Evolutionary conservation across 2,329 filamentous ascomycete species (phyloP).

Genomic region (Talaromyces sp.): DNA sequence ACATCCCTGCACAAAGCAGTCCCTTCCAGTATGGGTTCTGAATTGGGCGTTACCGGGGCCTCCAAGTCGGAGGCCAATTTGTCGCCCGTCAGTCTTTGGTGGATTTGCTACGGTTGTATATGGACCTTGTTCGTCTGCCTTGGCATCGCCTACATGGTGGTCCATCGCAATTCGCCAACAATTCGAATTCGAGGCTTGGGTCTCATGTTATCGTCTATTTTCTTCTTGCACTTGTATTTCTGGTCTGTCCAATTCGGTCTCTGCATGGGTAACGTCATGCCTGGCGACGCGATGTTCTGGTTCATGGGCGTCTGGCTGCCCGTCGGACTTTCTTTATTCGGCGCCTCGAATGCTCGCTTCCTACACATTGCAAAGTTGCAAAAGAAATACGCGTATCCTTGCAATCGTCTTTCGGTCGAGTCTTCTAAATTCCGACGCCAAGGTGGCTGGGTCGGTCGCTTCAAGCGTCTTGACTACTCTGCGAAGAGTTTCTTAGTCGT

Average conservation of each 20-base stretch:
- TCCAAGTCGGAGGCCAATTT: constrained; percentile 26
- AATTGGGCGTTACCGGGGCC: constrained; percentile 31
- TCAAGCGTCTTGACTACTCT: constrained; percentile 27
- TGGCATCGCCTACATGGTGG: constrained; percentile 36
- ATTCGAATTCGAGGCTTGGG: constrained; percentile 44
- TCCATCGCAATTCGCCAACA: constrained; percentile 36
- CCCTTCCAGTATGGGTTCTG: constrained; percentile 30
- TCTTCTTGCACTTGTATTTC: constrained; percentile 44
- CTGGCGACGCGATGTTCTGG: constrained; percentile 64
- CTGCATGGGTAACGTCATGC: constrained; percentile 41
- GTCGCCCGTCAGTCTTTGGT: constrained; percentile 32
- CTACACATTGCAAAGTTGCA: constrained; percentile 62
- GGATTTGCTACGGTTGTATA: constrained; percentile 29
- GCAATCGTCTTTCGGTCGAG: neutral
- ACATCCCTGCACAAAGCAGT: neutral
- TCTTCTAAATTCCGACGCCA: constrained; percentile 8
- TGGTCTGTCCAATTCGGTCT: constrained; percentile 38
- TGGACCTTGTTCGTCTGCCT: constrained; percentile 36
- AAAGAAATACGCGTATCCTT: constrained; percentile 43
- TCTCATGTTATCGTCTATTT: constrained; percentile 39
- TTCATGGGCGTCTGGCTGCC: constrained; percentile 68
- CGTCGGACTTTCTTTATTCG: constrained; percentile 67
- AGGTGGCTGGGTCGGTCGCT: constrained; percentile 20
- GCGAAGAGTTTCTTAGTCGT: constrained; percentile 43
- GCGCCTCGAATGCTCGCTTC: constrained; percentile 65